These are phyloP conservation scores for Glycine latifolia DNA, from an alignment of 306 rosid species.

Conservation along the genomic window DNA sequence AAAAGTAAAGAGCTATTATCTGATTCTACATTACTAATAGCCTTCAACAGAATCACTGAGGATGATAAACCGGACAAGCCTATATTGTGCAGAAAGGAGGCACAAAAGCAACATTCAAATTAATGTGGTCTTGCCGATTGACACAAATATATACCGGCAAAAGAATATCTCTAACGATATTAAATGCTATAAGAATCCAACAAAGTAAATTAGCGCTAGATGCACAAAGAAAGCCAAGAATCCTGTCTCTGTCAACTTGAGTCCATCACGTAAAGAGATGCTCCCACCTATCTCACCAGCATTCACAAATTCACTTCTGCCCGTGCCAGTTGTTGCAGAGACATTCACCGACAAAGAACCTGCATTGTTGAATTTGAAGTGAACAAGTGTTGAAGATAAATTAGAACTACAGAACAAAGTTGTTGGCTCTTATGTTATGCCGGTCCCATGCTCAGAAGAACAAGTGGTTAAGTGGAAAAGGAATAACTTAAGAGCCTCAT, in stretches of 20 bases:
- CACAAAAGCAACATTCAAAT: constrained; percentile 44
- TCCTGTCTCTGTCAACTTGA: constrained; percentile 44
- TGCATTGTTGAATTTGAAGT: constrained; percentile 41
- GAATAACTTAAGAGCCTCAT: constrained; percentile 18
- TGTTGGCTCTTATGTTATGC: constrained; percentile 26
- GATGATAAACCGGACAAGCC: constrained; percentile 39
- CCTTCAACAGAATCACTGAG: constrained; percentile 35
- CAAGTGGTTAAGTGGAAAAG: constrained; percentile 17
- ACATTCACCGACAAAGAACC: constrained; percentile 90
- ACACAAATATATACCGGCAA: constrained; percentile 61
- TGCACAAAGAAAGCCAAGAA: constrained; percentile 60
- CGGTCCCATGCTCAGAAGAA: constrained; percentile 17
- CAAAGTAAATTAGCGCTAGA: constrained; percentile 50
- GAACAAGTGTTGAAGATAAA: constrained; percentile 16
- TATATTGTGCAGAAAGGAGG: constrained; percentile 34
- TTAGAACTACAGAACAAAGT: constrained; percentile 19
- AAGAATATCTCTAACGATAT: constrained; percentile 42
- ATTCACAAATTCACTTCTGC: constrained; percentile 79
- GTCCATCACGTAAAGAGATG: constrained; percentile 52
- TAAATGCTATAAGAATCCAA: constrained; percentile 59
- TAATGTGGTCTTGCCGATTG: constrained; percentile 50
- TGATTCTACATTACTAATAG: constrained; percentile 50
- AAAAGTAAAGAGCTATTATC: constrained; percentile 18
- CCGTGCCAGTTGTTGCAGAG: constrained; percentile 66
- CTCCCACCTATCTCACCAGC: constrained; percentile 71